These are phyloP conservation scores for Globisporangium takayamanum DNA, from an alignment of 352 stramenopile species.

Conservation along the genomic window DNA sequence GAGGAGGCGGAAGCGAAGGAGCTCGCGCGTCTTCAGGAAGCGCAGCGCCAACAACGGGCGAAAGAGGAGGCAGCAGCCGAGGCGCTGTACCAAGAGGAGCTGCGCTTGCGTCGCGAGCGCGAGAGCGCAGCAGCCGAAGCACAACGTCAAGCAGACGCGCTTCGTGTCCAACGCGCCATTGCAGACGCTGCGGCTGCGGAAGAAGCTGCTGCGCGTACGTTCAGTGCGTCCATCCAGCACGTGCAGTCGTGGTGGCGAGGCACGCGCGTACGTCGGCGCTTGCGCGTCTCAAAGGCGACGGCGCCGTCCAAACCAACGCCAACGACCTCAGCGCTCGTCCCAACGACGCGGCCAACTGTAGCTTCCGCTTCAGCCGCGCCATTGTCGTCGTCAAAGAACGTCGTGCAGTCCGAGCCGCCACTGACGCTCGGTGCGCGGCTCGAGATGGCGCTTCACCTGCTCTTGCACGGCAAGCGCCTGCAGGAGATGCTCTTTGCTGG, in stretches of 20 bases:
- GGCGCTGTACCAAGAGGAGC: conserved; percentile 17
- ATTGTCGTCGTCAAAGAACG: background rate
- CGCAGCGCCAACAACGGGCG: conserved; percentile 1
- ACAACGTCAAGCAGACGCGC: conserved; percentile 3
- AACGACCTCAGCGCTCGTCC: conserved; percentile 48
- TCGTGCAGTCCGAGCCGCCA: conserved; percentile 16
- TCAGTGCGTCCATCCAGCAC: conserved; percentile 15
- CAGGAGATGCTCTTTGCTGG: conserved; percentile 91
- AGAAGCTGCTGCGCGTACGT: background rate
- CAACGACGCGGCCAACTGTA: conserved; percentile 2
- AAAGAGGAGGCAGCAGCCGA: background rate
- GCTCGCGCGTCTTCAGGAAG: background rate
- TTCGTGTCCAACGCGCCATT: background rate
- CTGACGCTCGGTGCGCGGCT: conserved; percentile 53
- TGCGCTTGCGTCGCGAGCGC: background rate
- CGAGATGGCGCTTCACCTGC: conserved; percentile 67
- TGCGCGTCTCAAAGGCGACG: conserved; percentile 30
- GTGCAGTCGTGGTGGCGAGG: conserved; percentile 75
- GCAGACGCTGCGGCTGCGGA: background rate
- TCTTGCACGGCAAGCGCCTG: conserved; percentile 79
- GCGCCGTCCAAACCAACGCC: conserved; percentile 25
- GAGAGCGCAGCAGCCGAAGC: conserved; percentile 12
- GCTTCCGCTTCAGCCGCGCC: background rate
- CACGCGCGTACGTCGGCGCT: conserved; percentile 44
- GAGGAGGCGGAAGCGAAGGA: background rate